Percentiles rank a stretch among this genome's conserved stretches.
Evolutionary conservation across 177 flowering plant species (phyloP).

Genomic region (Vitis hybrid): DNA sequence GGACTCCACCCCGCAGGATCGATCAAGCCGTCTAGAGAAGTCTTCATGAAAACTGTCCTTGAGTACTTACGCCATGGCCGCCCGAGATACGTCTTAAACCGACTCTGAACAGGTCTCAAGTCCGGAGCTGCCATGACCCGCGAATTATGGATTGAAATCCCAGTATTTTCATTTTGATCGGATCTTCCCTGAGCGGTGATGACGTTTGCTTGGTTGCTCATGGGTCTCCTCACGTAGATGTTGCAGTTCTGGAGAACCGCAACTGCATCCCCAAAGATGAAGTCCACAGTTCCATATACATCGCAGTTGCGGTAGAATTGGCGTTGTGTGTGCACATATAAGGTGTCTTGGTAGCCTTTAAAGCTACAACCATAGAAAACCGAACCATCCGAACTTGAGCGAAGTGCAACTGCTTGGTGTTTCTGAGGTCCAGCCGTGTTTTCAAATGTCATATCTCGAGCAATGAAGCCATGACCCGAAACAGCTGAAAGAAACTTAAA

Average conservation of each 20-base stretch:
- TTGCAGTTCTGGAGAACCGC: conserved; percentile 29
- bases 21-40: conserved; percentile 19
- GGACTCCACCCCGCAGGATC: conserved; percentile 33
- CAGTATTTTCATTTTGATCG: conserved; percentile 31
- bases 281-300: conserved; percentile 43
- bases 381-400: conserved; percentile 32
- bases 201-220: conserved; percentile 21
- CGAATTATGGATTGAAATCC: conserved; percentile 28
- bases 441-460: conserved; percentile 36
- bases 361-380: conserved; percentile 40
- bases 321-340: conserved; percentile 38
- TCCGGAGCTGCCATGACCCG: conserved; percentile 11
- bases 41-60: conserved; percentile 33
- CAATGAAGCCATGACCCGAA: conserved; percentile 35
- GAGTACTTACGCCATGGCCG: conserved; percentile 40
- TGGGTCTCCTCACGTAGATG: conserved; percentile 26
- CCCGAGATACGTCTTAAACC: conserved; percentile 23
- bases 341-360: conserved; percentile 49
- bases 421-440: conserved; percentile 45
- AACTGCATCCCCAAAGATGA: conserved; percentile 38
- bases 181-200: conserved; percentile 33
- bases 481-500: conserved; percentile 17
- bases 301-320: conserved; percentile 45
- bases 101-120: conserved; percentile 8
- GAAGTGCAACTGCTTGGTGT: conserved; percentile 49